phyloP scores from a whole-genome alignment of 305 asterid genomes.

The Fraxinus platypoda region DNA sequence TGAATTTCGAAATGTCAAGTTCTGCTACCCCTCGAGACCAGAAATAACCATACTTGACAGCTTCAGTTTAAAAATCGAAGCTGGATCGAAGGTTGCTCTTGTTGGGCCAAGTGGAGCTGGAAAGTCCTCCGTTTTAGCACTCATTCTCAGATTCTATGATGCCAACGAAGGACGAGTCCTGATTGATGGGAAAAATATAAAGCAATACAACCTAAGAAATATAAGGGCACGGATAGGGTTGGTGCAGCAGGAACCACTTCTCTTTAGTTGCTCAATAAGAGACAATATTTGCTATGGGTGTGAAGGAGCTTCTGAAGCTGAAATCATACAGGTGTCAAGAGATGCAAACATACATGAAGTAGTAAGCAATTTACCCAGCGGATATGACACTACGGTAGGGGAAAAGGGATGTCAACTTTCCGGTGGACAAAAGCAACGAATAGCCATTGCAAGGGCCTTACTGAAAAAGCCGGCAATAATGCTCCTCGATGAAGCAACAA shows the following conservation, averaged over 20 bases:
- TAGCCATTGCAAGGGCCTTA: conserved; percentile 72
- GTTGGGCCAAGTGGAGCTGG: conserved; percentile 79
- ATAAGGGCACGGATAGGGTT: conserved; percentile 60
- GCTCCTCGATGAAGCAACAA: conserved; percentile 85
- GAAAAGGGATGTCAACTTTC: conserved; percentile 84
- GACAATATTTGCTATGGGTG: conserved; percentile 68
- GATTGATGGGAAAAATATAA: conserved; percentile 50
- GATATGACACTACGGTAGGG: conserved; percentile 66
- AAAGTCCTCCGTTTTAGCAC: conserved; percentile 63
- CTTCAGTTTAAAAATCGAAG: conserved; percentile 61
- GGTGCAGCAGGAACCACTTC: conserved; percentile 84
- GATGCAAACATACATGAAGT: conserved; percentile 72
- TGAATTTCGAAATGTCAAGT: conserved; percentile 51
- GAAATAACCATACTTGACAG: conserved; percentile 53
- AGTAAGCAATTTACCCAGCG: conserved; percentile 65
- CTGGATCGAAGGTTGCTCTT: conserved; percentile 63
- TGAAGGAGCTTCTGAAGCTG: conserved; percentile 66
- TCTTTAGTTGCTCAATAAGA: conserved; percentile 72
- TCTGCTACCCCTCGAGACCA: conserved; percentile 62
- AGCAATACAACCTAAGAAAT: conserved; percentile 47
- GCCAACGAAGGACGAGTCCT: conserved; percentile 48
- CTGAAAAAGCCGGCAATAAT: conserved; percentile 63
- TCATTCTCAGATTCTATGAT: conserved; percentile 70
- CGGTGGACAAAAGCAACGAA: conserved; percentile 78
- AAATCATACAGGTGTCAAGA: conserved; percentile 55